Evolutionary conservation across 306 rosid species (phyloP), one percentile per base, ranked within the genome.

Genomic region (Abrus pulchellus): DNA sequence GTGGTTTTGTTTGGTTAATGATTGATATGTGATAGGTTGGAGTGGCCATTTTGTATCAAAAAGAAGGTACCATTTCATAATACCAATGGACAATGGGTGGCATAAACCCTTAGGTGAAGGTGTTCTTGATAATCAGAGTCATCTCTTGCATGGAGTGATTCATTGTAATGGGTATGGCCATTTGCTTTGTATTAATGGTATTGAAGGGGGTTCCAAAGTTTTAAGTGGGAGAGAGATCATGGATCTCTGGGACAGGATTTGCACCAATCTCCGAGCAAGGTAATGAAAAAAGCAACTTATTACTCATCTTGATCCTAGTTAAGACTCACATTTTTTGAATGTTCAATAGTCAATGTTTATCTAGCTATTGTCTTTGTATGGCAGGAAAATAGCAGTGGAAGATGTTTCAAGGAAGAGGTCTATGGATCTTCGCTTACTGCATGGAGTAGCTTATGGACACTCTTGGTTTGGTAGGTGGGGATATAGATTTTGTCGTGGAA

Each of bases 401-500:
- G 98, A 94, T 86, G 28, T 76, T 9, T 89, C 95, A 11, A 85
- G 88, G 88, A 94, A 94, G 74, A 83, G 94, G 44, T 76, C 85
- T 0, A 92, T 94, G 97, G 94, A 92, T 73, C 97, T 94, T 54
- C 90, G 98, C 45, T 82, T 94, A 30, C 92, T 94, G 27, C 92
- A 94, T 69, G 98, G 98, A 55, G 91, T 94, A 40, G 97, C 98
- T 10, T 92, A 94, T 68, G 91, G 90, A 5, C 97, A 94, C 80
- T 87, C 94, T 12, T 94, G 98, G 98, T 94, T 94, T 34, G 97
- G 97, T 20, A 85, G 97, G 69, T 94, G 98, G 98, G 97, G 92
- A 1, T 94, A 94, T 73, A 82, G 72, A 45, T 92, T 94, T 54
- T 83, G 84, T 62, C 93, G 89, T 4, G 97, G 97, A 75, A 89